A percentile compares a stretch with the other conserved stretches of the same genome.
Conservation (phyloP, 805 yeast genomes). For the Sungouiozyma intestinalis region DNA sequence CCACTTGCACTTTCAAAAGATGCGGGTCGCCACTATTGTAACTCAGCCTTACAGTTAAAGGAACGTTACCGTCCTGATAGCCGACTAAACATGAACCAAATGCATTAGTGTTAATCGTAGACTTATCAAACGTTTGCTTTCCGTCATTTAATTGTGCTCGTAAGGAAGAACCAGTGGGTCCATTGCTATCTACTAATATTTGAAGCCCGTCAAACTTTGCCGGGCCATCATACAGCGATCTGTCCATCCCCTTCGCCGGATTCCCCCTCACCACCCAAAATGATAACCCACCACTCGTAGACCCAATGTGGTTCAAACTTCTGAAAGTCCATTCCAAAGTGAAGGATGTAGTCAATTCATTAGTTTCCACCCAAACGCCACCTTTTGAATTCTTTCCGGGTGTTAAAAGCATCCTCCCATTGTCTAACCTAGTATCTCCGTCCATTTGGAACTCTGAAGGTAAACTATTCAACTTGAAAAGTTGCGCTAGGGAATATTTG, state of each 20-base stretch:
- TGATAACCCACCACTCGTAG: slow-evolving; percentile 46
- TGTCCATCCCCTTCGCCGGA: slow-evolving; percentile 13
- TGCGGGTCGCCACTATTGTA: slow-evolving; percentile 35
- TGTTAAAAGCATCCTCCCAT: slow-evolving; percentile 46
- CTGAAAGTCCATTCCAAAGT: slow-evolving; percentile 56
- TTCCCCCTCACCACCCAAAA: slow-evolving; percentile 39
- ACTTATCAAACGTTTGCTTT: slow-evolving; percentile 23
- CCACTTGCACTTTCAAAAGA: slow-evolving; percentile 55
- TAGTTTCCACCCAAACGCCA: slow-evolving; percentile 35
- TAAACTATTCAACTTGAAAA: slow-evolving; percentile 18
- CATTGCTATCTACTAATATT: slow-evolving; percentile 43
- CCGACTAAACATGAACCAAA: slow-evolving; percentile 48
- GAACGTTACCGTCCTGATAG: slow-evolving; percentile 61
- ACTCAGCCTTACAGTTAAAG: slow-evolving; percentile 55
- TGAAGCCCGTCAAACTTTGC: slow-evolving; percentile 52
- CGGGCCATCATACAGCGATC: slow-evolving; percentile 44
- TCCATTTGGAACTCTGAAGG: slow-evolving; percentile 29
- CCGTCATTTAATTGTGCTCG: slow-evolving; percentile 57
- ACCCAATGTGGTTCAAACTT: slow-evolving; percentile 43
- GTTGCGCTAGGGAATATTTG: slow-evolving; percentile 29
- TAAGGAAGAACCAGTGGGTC: slow-evolving; percentile 39
- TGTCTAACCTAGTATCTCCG: slow-evolving; percentile 34
- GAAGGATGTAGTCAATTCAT: slow-evolving; percentile 33
- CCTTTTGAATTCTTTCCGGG: slow-evolving; percentile 35
- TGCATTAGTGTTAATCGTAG: slow-evolving; percentile 25